Base-by-base conservation (phyloP, 768 basidiomycete genomes). In the Pulveroboletus frians region DNA sequence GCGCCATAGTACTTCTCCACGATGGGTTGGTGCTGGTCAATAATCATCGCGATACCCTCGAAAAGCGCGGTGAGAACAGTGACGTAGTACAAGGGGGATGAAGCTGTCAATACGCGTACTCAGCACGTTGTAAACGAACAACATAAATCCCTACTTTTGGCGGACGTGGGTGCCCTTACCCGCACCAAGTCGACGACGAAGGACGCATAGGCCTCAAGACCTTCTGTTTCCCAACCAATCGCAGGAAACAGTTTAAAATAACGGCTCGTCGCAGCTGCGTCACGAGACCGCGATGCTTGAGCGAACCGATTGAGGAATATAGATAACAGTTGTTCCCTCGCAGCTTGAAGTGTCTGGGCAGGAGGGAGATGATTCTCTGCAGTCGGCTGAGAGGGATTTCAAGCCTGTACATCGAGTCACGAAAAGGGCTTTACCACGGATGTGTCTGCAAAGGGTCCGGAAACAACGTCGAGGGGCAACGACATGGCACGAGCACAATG, bases 171-270 rank as follows among this genome's bases (percentile, higher is more conserved):
- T 10, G 84, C 76, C 53, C 89, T 77, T 2, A 85, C 80, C 49
- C 85, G 81, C 40, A 97, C 92, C 39, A 96, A 76, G 57, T 92
- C 88, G 9, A 93, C 85, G 7, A 99, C 92, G 66, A 98, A 99
- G 10, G 83, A 79, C 0, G 92, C 88, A 70, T 99, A 99, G 0
- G 85, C 88, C 52, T 92, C 83, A 21, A 99, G 75, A 1, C 96
- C 96, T 67, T 95, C 89, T 9, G 75, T 71, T 67, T 98, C 93
- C 79, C 92, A 96, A 6, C 92, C 92, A 45, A 99, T 93, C 3
- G 84, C 84, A 4, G 96, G 96, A 67, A 98, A 99, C 3, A 99
- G 74, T 66, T 97, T 93, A 77, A 99, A 99, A 71, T 89, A 98
- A 11, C 96, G 83, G 58, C 85, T 93, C 2, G 89, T 93, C 1